phyloP scores from a whole-genome alignment of 108 stramenopile genomes.

The Conticribra guillardii region DNA sequence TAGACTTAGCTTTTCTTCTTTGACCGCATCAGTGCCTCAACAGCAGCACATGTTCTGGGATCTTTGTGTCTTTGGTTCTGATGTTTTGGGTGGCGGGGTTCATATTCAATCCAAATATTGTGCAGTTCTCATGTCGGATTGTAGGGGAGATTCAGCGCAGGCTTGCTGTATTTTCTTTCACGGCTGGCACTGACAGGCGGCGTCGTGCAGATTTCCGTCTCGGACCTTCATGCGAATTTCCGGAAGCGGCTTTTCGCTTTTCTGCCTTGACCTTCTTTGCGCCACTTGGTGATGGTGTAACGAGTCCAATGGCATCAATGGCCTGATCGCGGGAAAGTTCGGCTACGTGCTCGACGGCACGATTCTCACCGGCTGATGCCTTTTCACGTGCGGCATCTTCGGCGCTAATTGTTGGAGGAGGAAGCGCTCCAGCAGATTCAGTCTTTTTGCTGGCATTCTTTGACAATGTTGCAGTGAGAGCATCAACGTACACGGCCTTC shows the following conservation, averaged over 20 bases:
- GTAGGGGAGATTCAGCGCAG: no score
- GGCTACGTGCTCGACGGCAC: conserved; percentile 77
- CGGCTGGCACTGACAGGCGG: no score
- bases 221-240: no score
- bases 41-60: no score
- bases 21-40: conserved; percentile 59
- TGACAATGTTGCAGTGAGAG: conserved; percentile 23
- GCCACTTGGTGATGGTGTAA: conserved; percentile 41
- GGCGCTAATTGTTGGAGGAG: conserved; percentile 49
- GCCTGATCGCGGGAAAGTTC: conserved; percentile 66
- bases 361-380: conserved; percentile 61
- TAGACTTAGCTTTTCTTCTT: conserved; percentile 64
- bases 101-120: no score
- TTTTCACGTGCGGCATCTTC: conserved; percentile 73
- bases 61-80: no score
- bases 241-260: no score
- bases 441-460: neutral
- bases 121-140: no score
- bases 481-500: conserved; percentile 50
- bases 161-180: no score
- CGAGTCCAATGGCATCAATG: conserved; percentile 45
- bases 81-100: no score
- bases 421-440: conserved; percentile 3
- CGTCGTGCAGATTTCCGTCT: no score
- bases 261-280: no score